phyloP scores from a whole-genome alignment of 805 yeast species.

The Candida glaebosa region DNA sequence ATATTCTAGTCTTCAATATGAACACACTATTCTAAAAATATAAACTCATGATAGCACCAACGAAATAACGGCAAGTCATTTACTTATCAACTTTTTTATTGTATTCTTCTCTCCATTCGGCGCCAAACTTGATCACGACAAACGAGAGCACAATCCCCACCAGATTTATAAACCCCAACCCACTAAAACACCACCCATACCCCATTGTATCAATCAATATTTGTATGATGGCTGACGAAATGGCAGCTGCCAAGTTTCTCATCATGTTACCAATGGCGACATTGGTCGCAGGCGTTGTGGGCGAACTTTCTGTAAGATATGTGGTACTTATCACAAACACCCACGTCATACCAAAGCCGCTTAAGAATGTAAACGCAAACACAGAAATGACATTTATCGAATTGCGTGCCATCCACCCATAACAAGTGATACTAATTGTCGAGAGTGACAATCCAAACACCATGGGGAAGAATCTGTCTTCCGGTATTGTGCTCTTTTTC shows the following conservation, averaged over 20 bases:
- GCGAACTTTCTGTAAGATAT: conserved; percentile 48
- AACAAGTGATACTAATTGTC: conserved; percentile 45
- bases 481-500: conserved; percentile 39
- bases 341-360: conserved; percentile 56
- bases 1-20: too few relatives aligned
- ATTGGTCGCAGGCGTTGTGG: conserved; percentile 48
- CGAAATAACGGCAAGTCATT: too few relatives aligned
- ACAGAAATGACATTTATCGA: conserved; percentile 33
- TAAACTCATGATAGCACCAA: too few relatives aligned
- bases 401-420: conserved; percentile 49
- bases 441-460: conserved; percentile 40
- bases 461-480: conserved; percentile 43
- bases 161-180: conserved; percentile 35
- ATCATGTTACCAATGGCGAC: conserved; percentile 53
- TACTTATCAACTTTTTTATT: neutral
- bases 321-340: conserved; percentile 52
- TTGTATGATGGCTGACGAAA: conserved; percentile 45
- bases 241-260: conserved; percentile 53
- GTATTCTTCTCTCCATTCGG: conserved; percentile 20
- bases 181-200: conserved; percentile 54
- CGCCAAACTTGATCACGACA: conserved; percentile 19
- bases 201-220: conserved; percentile 36
- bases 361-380: conserved; percentile 42
- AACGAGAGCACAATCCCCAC: conserved; percentile 15
- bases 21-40: too few relatives aligned